Evolutionary conservation across 768 basidiomycete genomes (phyloP).

Genomic region (Mycena latifolia): DNA sequence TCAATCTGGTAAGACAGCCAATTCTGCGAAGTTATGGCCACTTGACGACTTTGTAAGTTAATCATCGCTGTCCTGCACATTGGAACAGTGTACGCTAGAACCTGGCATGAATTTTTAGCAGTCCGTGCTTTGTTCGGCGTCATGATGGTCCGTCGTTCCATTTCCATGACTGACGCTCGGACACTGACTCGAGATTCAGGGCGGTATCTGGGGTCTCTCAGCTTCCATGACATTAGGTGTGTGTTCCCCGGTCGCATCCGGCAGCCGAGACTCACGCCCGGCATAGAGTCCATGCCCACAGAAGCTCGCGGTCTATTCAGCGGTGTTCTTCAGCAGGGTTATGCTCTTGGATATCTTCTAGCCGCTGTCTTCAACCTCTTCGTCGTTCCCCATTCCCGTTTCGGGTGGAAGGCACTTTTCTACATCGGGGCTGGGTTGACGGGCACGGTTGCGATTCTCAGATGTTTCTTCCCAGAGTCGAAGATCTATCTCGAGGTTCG

Average conservation of each 20-base stretch:
- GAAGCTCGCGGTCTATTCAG: constrained; percentile 86
- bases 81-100: constrained; percentile 62
- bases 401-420: constrained; percentile 62
- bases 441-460: too few relatives aligned
- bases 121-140: constrained; percentile 76
- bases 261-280: too few relatives aligned
- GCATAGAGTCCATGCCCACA: constrained; percentile 63
- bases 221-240: constrained; percentile 78
- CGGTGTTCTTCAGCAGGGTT: constrained; percentile 90
- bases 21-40: too few relatives aligned
- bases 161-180: too few relatives aligned
- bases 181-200: constrained; percentile 38
- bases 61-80: constrained; percentile 81
- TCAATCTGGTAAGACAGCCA: constrained; percentile 64
- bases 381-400: background rate
- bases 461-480: too few relatives aligned
- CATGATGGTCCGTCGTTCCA: too few relatives aligned
- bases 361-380: background rate
- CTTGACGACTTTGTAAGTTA: too few relatives aligned
- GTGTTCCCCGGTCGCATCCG: too few relatives aligned
- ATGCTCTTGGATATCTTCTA: constrained; percentile 81
- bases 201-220: constrained; percentile 89
- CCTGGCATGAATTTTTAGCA: background rate
- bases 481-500: too few relatives aligned
- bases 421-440: constrained; percentile 67